Conservation (phyloP, 2,329 filamentous ascomycete genomes). For the Ustulina deusta region DNA sequence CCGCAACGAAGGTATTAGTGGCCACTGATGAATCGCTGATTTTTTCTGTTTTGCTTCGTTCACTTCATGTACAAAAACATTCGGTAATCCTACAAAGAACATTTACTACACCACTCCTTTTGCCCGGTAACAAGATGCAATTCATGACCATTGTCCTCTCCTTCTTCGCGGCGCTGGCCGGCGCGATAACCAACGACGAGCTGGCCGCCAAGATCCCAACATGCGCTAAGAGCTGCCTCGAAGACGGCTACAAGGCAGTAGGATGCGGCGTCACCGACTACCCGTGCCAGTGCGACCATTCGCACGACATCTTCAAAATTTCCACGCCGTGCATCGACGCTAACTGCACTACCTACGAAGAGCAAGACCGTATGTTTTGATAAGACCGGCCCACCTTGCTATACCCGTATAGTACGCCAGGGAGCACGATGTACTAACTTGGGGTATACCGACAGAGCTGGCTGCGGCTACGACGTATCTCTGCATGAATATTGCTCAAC, state of each 20-base stretch:
- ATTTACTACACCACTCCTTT: not conserved
- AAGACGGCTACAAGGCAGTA: constrained; percentile 12
- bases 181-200: constrained; percentile 10
- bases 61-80: no score
- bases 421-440: no score
- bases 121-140: not conserved
- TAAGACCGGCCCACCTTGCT: no score
- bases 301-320: not conserved
- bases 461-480: no score
- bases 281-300: constrained; percentile 9
- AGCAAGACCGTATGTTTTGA: constrained; percentile 10
- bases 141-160: not conserved
- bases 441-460: no score
- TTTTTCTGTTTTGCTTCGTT: no score
- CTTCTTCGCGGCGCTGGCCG: constrained; percentile 14
- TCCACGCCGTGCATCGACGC: not conserved
- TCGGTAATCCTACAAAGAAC: no score
- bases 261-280: constrained; percentile 5
- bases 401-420: no score
- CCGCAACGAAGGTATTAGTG: no score
- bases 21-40: no score
- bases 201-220: constrained; percentile 5
- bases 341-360: not conserved
- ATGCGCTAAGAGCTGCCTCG: constrained; percentile 10
- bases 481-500: no score